A percentile compares a stretch with the other conserved stretches of the same genome.
phyloP scores from a whole-genome alignment of 1,284 basidiomycete genomes.

The Bjerkandera adusta region DNA sequence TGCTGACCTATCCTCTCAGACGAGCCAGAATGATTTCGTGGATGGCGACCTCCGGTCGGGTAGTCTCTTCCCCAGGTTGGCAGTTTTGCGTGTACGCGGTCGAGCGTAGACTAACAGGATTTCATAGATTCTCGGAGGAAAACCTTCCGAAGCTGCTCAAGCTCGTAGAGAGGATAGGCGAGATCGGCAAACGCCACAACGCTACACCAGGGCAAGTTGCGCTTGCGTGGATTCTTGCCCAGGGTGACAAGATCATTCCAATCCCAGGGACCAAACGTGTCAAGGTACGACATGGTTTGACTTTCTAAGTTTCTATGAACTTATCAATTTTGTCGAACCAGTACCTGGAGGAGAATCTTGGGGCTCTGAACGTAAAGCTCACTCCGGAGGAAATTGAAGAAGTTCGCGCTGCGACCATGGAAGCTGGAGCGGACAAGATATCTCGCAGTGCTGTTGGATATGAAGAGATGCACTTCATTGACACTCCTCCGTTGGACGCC shows the following conservation, averaged over 20 bases:
- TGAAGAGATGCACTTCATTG: too few species aligned
- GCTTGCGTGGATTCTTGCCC: conserved; percentile 39
- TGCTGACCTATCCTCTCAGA: conserved; percentile 26
- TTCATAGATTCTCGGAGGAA: conserved; percentile 35
- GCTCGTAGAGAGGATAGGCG: conserved; percentile 32
- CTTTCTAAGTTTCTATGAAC: neutral
- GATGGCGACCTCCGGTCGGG: conserved; percentile 43
- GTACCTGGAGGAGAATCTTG: conserved; percentile 12
- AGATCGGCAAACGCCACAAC: conserved; percentile 28
- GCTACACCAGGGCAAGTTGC: conserved; percentile 37
- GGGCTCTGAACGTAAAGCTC: conserved; percentile 6
- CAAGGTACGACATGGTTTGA: conserved; percentile 7
- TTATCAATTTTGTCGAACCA: conserved; percentile 1
- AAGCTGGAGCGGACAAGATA: too few species aligned
- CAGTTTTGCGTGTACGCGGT: too few species aligned
- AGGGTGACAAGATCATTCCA: conserved; percentile 33
- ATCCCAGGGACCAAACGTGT: conserved; percentile 31
- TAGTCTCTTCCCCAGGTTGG: neutral
- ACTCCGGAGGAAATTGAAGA: conserved; percentile 8
- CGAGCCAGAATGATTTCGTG: conserved; percentile 47
- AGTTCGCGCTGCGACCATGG: too few species aligned
- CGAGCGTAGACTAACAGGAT: too few species aligned
- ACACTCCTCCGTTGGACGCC: too few species aligned
- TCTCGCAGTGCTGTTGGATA: too few species aligned
- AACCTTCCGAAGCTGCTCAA: conserved; percentile 40